Base-by-base conservation (phyloP, 2,329 filamentous ascomycete genomes). In the Verticillium alfalfae region DNA sequence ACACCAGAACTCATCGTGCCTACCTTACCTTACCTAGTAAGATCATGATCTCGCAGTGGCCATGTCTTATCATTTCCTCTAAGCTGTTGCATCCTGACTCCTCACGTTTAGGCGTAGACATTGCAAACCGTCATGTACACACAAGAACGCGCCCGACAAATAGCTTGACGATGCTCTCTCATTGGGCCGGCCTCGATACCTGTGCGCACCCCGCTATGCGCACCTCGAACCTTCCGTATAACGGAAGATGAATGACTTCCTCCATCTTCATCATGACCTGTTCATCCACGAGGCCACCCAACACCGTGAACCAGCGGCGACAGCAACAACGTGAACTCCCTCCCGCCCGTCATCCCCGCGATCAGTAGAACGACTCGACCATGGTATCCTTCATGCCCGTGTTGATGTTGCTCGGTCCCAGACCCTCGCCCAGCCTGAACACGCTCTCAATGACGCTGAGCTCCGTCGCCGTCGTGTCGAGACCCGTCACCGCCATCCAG, bases 281-380 rank as follows among this genome's bases (percentile, higher is more conserved):
- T 9, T 52, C 45, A 18, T 52, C 45, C 45, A 18, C 45, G n/a
- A 12, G 45, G 45, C 18, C 45, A 18, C 22, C 45, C 45, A 52
- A 52, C 45, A 18, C 45, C 45, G 45, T 26, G 18, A n/a, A 52
- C 12, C 45, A 52, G 22, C 10, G 26, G 18, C 45, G 12, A 52
- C 45, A 52, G 36, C 45, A 52, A 52, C 45, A n/a, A 18, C 45
- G 5, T 31, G 26, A 26, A 22, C 45, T 6, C n/a, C 22, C 10
- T 7, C n/a, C n/a, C 3, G 22, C 45, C 45, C 45, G 36, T 18
- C 15, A 9, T 10, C 18, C 45, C 10, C 45, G 12, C 26, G 38
- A 70, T 84, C 84, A 99, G 82, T 99, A 99, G 81, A 98, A 99
- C 71, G 92, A 96, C 83, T 99, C 95, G 65, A 99, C 95, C 87